phyloP scores from a whole-genome alignment of 352 stramenopile genomes.

The Pythium coloratum region DNA sequence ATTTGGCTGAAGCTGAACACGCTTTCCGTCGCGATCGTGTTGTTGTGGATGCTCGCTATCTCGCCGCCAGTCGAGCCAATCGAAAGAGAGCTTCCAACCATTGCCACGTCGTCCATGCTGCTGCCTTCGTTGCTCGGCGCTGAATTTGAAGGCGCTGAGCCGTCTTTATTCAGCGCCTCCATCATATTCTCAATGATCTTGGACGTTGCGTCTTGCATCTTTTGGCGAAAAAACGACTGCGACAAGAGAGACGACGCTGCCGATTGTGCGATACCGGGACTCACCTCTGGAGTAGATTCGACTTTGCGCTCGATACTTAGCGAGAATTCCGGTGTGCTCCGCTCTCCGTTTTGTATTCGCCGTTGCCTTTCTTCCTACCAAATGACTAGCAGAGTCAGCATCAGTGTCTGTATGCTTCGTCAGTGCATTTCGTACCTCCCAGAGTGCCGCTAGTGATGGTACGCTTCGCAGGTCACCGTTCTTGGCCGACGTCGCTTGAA shows the following conservation, averaged over 20 bases:
- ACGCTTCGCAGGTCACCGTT: constrained; percentile 59
- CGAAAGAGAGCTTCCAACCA: constrained; percentile 8
- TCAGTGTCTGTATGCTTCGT: not conserved
- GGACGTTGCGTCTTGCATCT: constrained; percentile 69
- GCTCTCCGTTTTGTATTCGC: constrained; percentile 50
- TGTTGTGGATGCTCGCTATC: constrained; percentile 13
- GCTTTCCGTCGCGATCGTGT: constrained; percentile 29
- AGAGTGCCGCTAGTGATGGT: constrained; percentile 77
- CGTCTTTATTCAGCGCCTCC: constrained; percentile 16
- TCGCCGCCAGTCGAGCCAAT: not conserved
- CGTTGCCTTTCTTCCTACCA: constrained; percentile 68
- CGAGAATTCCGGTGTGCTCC: constrained; percentile 46
- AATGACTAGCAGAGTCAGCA: not conserved
- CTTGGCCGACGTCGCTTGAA: constrained; percentile 43
- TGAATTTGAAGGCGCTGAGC: not conserved
- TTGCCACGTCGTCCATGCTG: constrained; percentile 9
- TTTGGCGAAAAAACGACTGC: constrained; percentile 82
- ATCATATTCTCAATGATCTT: constrained; percentile 51
- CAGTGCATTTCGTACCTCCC: constrained; percentile 47
- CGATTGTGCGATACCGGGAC: constrained; percentile 13
- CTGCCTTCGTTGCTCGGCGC: not conserved
- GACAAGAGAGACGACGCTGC: constrained; percentile 62
- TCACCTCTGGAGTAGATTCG: constrained; percentile 19
- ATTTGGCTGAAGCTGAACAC: constrained; percentile 32
- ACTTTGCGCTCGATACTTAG: constrained; percentile 54